Base-by-base conservation (phyloP, 352 stramenopile genomes). In the Phytophthora pini region DNA sequence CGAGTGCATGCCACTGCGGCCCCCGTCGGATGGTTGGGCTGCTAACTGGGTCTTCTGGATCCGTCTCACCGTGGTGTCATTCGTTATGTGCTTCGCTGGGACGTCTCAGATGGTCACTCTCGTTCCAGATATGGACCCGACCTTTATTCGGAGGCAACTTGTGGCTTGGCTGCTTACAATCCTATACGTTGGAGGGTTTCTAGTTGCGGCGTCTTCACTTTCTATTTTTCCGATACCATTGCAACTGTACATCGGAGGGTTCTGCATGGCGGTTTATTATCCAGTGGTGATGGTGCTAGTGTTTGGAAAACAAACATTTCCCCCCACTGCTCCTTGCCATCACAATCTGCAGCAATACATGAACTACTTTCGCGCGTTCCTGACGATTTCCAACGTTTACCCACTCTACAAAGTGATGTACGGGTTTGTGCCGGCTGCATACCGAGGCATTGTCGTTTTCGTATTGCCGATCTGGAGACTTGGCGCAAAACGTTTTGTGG, bases 11-110 rank as follows among this genome's bases (percentile, higher is more conserved):
- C 45, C 45, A n/a, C 26, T 52, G 12, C 26, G 9, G 24, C 17
- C 45, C 2, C 45, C 45, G 12, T 39, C 45, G 4, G 27, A 52
- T 26, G 45, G 27, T 9, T 17, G 10, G 45, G 45, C 45, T 39
- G 45, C 45, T 6, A 52, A 52, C 45, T 52, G 45, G 45, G 27
- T 39, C 5, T 52, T 52, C 27, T 52, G 24, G 26, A 52, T 52
- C 13, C 45, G 45, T 2, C 20, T 52, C 13, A 9, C 26, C 24
- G 1, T 52, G 5, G 0, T 20, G 11, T 5, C 12, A 52, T 20
- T 36, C 11, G 13, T 39, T 22, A 39, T 52, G 45, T 0, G 0
- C 1, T 38, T 39, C n/a, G 0, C 10, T 39, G 26, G 26, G 6
- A 8, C 36, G 22, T 24, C 45, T 24, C 26, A 36, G 5, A 27